These are phyloP conservation scores for Penicillium mononematosum DNA, from an alignment of 495 filamentous ascomycete species.

Conservation along the genomic window DNA sequence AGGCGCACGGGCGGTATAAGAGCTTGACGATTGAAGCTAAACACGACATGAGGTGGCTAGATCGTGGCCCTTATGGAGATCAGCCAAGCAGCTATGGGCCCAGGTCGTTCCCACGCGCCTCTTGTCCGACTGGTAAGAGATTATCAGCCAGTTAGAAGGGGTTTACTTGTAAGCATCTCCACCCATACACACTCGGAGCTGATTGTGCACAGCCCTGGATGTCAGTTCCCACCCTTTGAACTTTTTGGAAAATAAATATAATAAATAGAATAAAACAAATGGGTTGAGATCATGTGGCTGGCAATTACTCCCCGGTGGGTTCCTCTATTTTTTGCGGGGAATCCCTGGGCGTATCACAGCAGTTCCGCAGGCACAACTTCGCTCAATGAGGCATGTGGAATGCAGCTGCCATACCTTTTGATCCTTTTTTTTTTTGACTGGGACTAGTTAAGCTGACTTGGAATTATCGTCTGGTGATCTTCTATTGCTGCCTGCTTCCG, in stretches of 20 bases:
- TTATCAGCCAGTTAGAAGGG: neutral
- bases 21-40: conserved; percentile 27
- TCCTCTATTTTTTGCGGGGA: conserved; percentile 30
- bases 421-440: conserved; percentile 15
- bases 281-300: conserved; percentile 14
- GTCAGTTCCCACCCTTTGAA: neutral
- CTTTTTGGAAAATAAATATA: neutral
- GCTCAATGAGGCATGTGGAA: conserved; percentile 29
- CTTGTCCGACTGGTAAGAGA: conserved; percentile 2
- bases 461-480: conserved; percentile 15
- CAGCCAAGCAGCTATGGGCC: neutral
- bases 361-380: conserved; percentile 19
- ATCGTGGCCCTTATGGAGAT: conserved; percentile 12
- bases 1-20: conserved; percentile 26
- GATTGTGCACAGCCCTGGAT: conserved; percentile 14
- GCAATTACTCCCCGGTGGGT: conserved; percentile 15
- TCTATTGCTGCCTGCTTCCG: conserved; percentile 15
- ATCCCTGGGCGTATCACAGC: conserved; percentile 35
- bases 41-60: conserved; percentile 21
- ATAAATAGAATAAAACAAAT: neutral
- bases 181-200: conserved; percentile 6
- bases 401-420: conserved; percentile 19
- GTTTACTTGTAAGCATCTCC: conserved; percentile 6
- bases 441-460: conserved; percentile 19
- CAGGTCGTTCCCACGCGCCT: neutral